Percentiles rank a stretch among this genome's conserved stretches.
Evolutionary conservation across 2,329 filamentous ascomycete species (phyloP).

Genomic region (Ampelomyces quisqualis): DNA sequence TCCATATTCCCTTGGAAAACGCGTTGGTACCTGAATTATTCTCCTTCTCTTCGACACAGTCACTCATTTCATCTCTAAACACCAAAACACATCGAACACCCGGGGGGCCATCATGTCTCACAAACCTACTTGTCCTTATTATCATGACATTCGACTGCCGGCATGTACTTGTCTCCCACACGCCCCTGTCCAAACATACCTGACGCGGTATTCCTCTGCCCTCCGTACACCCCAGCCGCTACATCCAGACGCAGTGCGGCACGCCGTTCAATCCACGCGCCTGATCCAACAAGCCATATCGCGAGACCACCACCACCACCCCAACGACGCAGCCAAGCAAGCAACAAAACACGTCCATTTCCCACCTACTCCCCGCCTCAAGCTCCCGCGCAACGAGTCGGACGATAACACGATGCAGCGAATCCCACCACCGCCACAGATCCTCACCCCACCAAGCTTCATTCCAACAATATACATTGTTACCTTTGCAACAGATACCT

Average conservation of each 20-base stretch:
- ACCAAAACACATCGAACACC: no score
- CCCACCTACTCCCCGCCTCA: no score
- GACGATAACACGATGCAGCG: no score
- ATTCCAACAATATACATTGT: slow-evolving; percentile 29
- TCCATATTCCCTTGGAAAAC: no score
- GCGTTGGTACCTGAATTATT: no score
- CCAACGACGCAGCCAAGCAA: background rate
- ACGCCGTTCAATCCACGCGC: background rate
- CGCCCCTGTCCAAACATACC: background rate
- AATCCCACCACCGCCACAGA: no score
- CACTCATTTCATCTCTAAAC: no score
- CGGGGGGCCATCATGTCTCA: background rate
- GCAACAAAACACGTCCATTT: background rate
- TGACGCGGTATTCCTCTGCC: no score
- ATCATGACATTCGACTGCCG: no score
- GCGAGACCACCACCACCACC: background rate
- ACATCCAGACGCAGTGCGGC: background rate
- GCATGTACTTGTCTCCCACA: no score
- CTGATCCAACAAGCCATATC: background rate
- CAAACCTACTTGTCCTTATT: background rate
- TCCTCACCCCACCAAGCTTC: background rate
- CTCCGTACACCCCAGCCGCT: background rate
- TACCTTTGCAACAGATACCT: slow-evolving; percentile 17
- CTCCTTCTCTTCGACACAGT: no score
- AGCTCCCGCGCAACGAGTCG: no score